phyloP scores from a whole-genome alignment of 768 basidiomycete genomes.

The Russula olivacea region DNA sequence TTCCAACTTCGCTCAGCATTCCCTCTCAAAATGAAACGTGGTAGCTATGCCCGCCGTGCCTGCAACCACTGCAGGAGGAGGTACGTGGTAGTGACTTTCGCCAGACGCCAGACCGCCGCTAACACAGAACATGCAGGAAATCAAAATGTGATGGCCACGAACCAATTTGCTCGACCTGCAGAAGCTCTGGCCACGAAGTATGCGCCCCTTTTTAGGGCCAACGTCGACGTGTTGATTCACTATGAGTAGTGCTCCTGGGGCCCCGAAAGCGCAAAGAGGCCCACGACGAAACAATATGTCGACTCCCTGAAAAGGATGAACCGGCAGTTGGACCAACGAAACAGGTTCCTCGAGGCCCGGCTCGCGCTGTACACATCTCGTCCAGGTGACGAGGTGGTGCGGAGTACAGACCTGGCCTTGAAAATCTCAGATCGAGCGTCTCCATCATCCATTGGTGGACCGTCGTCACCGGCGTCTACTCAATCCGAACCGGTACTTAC shows the following conservation, averaged over 20 bases:
- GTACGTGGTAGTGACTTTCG: constrained; percentile 17
- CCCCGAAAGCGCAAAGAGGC: constrained; percentile 33
- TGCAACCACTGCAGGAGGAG: constrained; percentile 33
- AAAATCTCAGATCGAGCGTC: constrained; percentile 17
- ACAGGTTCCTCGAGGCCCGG: constrained; percentile 29
- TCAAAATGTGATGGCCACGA: constrained; percentile 33
- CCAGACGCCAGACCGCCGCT: not conserved
- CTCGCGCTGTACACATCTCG: constrained; percentile 17
- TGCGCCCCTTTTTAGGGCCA: not conserved
- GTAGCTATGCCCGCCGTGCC: constrained; percentile 33
- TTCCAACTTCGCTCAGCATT: not conserved
- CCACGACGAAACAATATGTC: constrained; percentile 33
- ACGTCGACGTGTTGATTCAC: not conserved
- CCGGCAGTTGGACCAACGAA: constrained; percentile 27
- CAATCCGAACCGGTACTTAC: constrained; percentile 12
- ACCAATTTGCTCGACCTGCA: constrained; percentile 32
- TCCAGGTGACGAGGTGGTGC: constrained; percentile 14
- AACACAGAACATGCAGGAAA: constrained; percentile 27
- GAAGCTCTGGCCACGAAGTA: constrained; percentile 27
- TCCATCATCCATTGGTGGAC: constrained; percentile 19
- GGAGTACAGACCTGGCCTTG: constrained; percentile 8
- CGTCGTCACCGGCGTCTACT: constrained; percentile 7
- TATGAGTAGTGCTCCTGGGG: constrained; percentile 33
- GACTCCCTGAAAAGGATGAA: constrained; percentile 31
- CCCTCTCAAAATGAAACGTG: constrained; percentile 20